Evolutionary conservation across 345 rosid genomes (phyloP).

Genomic region (Brassica incana): DNA sequence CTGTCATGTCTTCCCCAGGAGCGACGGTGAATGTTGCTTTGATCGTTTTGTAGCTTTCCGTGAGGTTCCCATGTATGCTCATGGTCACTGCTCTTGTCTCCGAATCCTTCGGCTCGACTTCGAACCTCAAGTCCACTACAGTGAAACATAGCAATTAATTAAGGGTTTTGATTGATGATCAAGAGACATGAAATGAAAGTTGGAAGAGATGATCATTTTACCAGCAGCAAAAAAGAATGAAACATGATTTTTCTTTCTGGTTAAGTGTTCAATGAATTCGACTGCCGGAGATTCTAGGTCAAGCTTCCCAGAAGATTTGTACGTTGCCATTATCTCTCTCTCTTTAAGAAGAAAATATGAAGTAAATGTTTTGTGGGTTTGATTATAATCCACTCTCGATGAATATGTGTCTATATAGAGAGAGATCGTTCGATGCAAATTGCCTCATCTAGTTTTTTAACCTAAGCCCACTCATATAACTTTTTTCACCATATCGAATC

Average conservation of each 20-base stretch:
- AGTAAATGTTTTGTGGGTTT: background rate
- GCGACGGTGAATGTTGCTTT: slow-evolving; percentile 2
- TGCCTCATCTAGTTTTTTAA: background rate
- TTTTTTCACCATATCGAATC: slow-evolving; percentile 9
- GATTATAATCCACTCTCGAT: background rate
- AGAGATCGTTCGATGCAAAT: background rate
- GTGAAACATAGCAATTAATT: background rate
- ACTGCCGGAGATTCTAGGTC: background rate
- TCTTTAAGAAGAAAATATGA: background rate
- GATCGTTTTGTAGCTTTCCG: background rate
- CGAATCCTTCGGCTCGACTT: background rate
- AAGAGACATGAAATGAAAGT: background rate
- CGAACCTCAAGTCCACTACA: background rate
- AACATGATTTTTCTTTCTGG: background rate
- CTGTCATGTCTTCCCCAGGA: background rate
- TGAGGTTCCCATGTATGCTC: background rate
- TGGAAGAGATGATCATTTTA: background rate
- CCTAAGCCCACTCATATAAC: background rate
- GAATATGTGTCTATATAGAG: background rate
- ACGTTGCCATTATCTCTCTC: background rate
- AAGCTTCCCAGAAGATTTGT: background rate
- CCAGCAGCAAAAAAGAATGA: background rate
- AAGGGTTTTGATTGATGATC: slow-evolving; percentile 1
- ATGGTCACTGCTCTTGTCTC: background rate
- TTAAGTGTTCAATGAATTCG: background rate